These are phyloP conservation scores for Jatropha podagrica DNA, from an alignment of 441 rosid genomes.

Conservation along the genomic window DNA sequence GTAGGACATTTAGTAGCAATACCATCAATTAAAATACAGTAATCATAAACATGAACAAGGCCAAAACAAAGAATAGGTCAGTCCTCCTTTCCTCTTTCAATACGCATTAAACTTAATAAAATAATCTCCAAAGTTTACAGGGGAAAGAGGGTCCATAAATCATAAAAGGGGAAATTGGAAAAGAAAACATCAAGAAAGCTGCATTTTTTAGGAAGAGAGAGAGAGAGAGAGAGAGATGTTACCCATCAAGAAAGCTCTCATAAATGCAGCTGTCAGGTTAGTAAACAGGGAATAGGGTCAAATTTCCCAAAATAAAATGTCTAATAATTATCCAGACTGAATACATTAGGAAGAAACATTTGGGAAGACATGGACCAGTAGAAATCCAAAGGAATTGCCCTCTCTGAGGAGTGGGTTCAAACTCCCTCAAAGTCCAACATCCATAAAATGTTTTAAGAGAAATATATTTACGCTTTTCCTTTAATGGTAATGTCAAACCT, in stretches of 20 bases:
- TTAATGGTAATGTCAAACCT: background rate
- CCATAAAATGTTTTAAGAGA: background rate
- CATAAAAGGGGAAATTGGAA: background rate
- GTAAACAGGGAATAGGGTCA: background rate
- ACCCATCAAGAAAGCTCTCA: conserved; percentile 9
- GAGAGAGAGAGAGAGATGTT: background rate
- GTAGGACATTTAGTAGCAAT: background rate
- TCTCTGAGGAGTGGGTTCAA: background rate
- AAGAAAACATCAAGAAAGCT: too few relatives aligned
- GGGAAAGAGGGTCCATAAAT: background rate
- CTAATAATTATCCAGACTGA: conserved; percentile 2
- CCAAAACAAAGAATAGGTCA: conserved; percentile 5
- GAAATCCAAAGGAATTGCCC: background rate
- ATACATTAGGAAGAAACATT: background rate
- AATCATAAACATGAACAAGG: background rate
- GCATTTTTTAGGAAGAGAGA: too few relatives aligned
- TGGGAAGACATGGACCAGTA: background rate
- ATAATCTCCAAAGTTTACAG: background rate
- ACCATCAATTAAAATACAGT: background rate
- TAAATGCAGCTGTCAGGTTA: background rate
- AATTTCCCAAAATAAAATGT: background rate
- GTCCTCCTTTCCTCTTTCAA: background rate
- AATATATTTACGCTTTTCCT: background rate
- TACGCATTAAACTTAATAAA: background rate
- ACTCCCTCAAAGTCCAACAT: background rate